phyloP scores from a whole-genome alignment of 2,329 filamentous ascomycete genomes.

The Aspergillus felis region DNA sequence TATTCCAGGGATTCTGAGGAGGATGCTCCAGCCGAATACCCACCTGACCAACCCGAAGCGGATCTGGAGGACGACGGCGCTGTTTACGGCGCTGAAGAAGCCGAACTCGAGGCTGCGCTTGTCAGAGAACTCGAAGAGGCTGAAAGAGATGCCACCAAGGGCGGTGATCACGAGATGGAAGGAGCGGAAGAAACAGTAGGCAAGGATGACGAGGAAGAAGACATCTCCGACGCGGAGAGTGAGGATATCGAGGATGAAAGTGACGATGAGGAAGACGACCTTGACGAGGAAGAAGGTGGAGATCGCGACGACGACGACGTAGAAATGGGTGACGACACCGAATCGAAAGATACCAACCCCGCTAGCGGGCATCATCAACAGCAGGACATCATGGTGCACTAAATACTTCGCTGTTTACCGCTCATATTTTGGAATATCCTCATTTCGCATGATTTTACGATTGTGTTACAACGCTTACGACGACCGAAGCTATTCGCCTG shows the following conservation, averaged over 20 bases:
- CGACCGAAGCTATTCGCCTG: constrained; percentile 15
- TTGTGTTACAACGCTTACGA: constrained; percentile 28
- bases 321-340: constrained; percentile 55
- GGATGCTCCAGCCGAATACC: constrained; percentile 90
- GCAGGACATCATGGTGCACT: constrained; percentile 47
- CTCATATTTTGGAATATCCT: constrained; percentile 9
- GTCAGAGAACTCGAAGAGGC: constrained; percentile 50
- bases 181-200: constrained; percentile 57
- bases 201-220: constrained; percentile 55
- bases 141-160: constrained; percentile 36
- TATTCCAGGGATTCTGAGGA: constrained; percentile 85
- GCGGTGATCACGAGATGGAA: constrained; percentile 71
- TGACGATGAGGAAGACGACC: constrained; percentile 66
- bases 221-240: constrained; percentile 70
- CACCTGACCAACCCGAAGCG: constrained; percentile 94
- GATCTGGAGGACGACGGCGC: constrained; percentile 80
- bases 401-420: constrained; percentile 10
- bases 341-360: constrained; percentile 35
- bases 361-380: constrained; percentile 32
- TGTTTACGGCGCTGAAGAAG: constrained; percentile 87
- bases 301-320: constrained; percentile 56
- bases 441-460: constrained; percentile 26
- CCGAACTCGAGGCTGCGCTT: constrained; percentile 64
- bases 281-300: constrained; percentile 60
- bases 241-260: constrained; percentile 77